phyloP scores from a whole-genome alignment of 2,329 filamentous ascomycete genomes.

The Akanthomyces lecanii region DNA sequence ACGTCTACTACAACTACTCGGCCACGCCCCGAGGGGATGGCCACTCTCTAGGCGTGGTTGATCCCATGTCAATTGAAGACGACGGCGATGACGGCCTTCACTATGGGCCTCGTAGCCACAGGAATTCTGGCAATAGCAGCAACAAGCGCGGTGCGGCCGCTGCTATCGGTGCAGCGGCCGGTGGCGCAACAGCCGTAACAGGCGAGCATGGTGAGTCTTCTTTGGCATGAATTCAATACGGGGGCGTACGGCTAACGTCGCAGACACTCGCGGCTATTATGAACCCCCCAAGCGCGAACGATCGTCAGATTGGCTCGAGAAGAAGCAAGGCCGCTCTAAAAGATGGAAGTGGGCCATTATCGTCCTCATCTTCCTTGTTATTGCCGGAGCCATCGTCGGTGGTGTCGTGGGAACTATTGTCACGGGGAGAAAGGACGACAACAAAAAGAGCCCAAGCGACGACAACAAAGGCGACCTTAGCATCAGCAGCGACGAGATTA shows the following conservation, averaged over 20 bases:
- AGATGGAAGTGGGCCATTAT: slow-evolving; percentile 69
- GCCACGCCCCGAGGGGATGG: slow-evolving; percentile 40
- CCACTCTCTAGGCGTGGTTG: slow-evolving; percentile 54
- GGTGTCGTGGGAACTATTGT: slow-evolving; percentile 72
- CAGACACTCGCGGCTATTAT: slow-evolving; percentile 28
- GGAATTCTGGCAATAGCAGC: slow-evolving; percentile 58
- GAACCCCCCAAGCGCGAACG: slow-evolving; percentile 53
- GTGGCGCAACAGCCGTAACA: slow-evolving; percentile 41
- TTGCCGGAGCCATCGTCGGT: slow-evolving; percentile 67
- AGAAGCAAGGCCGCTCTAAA: slow-evolving; percentile 56
- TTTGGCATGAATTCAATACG: not conserved
- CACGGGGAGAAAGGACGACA: slow-evolving; percentile 43
- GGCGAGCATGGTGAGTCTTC: slow-evolving; percentile 19
- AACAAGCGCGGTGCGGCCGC: slow-evolving; percentile 38
- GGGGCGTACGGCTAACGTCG: not conserved
- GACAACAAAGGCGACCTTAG: slow-evolving; percentile 53
- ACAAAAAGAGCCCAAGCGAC: slow-evolving; percentile 22
- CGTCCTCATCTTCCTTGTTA: slow-evolving; percentile 56
- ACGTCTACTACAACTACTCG: slow-evolving; percentile 62
- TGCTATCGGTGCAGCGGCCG: slow-evolving; percentile 36
- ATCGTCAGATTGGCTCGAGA: slow-evolving; percentile 56
- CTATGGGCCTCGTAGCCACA: slow-evolving; percentile 41
- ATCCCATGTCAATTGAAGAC: slow-evolving; percentile 77
- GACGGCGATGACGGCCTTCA: slow-evolving; percentile 82
- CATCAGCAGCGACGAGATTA: slow-evolving; percentile 73